These are phyloP conservation scores for Hypoxylon fuscum DNA, from an alignment of 495 filamentous ascomycete genomes.

Conservation along the genomic window DNA sequence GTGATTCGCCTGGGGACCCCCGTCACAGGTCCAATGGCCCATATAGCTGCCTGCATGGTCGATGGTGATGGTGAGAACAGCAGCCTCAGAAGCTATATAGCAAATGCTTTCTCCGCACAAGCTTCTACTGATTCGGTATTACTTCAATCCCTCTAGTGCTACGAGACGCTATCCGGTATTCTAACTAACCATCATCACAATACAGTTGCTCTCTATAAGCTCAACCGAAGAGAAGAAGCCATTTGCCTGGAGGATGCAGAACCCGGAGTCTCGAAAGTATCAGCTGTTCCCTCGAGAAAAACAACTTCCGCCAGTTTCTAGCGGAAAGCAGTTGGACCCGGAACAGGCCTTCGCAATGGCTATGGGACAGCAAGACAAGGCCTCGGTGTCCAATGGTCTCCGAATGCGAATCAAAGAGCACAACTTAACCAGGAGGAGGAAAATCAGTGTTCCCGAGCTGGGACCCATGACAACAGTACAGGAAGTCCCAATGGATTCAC, in stretches of 20 bases:
- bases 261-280: constrained; percentile 58
- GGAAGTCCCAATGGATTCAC: constrained; percentile 75
- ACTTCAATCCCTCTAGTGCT: constrained; percentile 5
- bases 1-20: constrained; percentile 35
- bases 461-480: constrained; percentile 74
- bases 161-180: constrained; percentile 29
- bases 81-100: constrained; percentile 58
- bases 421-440: constrained; percentile 63
- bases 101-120: constrained; percentile 53
- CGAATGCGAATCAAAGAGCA: constrained; percentile 62
- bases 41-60: constrained; percentile 59
- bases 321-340: constrained; percentile 58
- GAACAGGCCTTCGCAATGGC: constrained; percentile 58
- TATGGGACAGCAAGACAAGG: constrained; percentile 58
- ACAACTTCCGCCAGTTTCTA: constrained; percentile 44
- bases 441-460: constrained; percentile 70
- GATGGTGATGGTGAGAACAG: constrained; percentile 48
- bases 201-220: constrained; percentile 44
- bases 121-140: constrained; percentile 58
- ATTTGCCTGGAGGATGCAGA: constrained; percentile 63
- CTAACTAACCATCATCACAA: constrained; percentile 30
- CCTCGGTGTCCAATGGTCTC: constrained; percentile 49
- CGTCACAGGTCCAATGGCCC: constrained; percentile 53
- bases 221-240: constrained; percentile 53
- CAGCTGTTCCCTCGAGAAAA: constrained; percentile 62